phyloP scores from a whole-genome alignment of 129 eudicot species.

The Glebionis coronaria region DNA sequence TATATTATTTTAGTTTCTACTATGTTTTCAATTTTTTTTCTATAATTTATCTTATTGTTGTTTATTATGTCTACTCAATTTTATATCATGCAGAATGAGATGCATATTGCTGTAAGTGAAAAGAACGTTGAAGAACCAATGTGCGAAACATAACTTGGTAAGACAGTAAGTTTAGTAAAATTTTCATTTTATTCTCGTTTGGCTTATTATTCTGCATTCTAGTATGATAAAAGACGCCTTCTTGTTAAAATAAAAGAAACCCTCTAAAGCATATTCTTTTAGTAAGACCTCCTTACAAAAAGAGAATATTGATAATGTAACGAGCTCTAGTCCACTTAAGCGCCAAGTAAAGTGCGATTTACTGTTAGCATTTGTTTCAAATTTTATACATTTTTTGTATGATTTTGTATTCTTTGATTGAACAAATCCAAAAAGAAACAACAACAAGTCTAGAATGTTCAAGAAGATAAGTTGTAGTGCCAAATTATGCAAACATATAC shows the following conservation, averaged over 20 bases:
- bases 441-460: too few species aligned
- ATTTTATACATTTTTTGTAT: too few species aligned
- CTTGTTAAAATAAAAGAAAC: neutral
- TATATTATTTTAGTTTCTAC: too few species aligned
- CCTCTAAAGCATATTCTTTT: neutral
- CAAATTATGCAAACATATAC: too few species aligned
- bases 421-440: too few species aligned
- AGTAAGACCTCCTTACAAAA: neutral
- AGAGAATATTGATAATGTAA: neutral
- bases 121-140: constrained; percentile 69
- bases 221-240: neutral
- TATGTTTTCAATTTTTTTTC: too few species aligned
- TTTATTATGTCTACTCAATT: too few species aligned
- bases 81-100: constrained; percentile 52
- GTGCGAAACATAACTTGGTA: constrained; percentile 71
- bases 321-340: neutral
- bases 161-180: constrained; percentile 31
- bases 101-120: constrained; percentile 56
- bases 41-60: too few species aligned
- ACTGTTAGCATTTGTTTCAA: too few species aligned
- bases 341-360: neutral
- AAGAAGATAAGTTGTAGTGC: too few species aligned
- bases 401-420: too few species aligned
- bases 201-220: neutral
- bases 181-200: neutral